Evolutionary conservation across 2,329 filamentous ascomycete species (phyloP).

Genomic region (Colletotrichum cuscutae): DNA sequence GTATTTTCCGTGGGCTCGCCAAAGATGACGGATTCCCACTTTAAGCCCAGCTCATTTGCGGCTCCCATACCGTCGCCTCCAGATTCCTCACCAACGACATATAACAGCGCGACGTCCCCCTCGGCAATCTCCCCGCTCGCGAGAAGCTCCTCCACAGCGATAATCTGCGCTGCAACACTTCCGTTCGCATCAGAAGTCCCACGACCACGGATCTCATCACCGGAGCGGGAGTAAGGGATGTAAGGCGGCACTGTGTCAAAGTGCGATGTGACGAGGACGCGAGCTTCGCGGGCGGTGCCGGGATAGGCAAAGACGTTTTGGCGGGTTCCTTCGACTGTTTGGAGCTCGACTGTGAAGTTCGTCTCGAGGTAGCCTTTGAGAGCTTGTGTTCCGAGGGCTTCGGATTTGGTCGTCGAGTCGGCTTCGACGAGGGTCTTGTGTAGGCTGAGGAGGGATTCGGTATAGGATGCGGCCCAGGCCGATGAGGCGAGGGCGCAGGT

Average conservation of each 20-base stretch:
- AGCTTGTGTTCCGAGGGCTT: slow-evolving; percentile 74
- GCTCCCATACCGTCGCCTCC: slow-evolving; percentile 81
- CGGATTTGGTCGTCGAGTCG: slow-evolving; percentile 76
- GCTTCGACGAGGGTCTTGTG: slow-evolving; percentile 80
- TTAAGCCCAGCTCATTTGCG: slow-evolving; percentile 44
- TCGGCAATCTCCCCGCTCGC: slow-evolving; percentile 49
- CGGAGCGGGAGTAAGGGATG: slow-evolving; percentile 72
- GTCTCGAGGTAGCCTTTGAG: slow-evolving; percentile 72
- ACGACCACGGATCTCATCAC: slow-evolving; percentile 72
- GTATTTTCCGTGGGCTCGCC: slow-evolving; percentile 93
- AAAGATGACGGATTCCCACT: slow-evolving; percentile 79
- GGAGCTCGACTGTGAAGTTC: slow-evolving; percentile 54
- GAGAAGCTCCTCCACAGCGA: slow-evolving; percentile 69
- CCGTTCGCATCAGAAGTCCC: slow-evolving; percentile 80
- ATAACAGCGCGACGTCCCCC: slow-evolving; percentile 69
- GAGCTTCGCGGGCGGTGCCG: slow-evolving; percentile 58
- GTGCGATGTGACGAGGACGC: slow-evolving; percentile 78
- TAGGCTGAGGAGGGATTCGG: slow-evolving; percentile 71
- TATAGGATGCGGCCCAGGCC: slow-evolving; percentile 47
- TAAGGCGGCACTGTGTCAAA: slow-evolving; percentile 83
- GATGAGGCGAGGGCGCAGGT: background rate
- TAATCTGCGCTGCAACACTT: slow-evolving; percentile 78
- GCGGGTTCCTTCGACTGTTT: slow-evolving; percentile 50
- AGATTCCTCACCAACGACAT: slow-evolving; percentile 85
- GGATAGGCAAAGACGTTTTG: slow-evolving; percentile 83